These are phyloP conservation scores for Neurospora sp. DNA, from an alignment of 2,329 filamentous ascomycete genomes.

Conservation along the genomic window DNA sequence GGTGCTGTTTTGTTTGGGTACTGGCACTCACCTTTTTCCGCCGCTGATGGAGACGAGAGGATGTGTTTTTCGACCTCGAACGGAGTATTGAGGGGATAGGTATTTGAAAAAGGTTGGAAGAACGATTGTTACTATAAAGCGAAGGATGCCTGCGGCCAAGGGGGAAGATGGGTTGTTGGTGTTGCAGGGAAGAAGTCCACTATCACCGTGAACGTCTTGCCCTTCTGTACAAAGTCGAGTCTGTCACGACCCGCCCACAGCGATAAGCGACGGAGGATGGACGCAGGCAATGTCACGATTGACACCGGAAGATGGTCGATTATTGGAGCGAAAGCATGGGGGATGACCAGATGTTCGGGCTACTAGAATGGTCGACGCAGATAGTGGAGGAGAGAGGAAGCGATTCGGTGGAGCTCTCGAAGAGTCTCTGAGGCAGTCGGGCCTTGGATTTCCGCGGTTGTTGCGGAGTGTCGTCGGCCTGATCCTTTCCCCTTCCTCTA, in stretches of 20 bases:
- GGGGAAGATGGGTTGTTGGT: slow-evolving; percentile 29
- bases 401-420: background rate
- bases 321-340: slow-evolving; percentile 17
- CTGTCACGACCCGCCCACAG: slow-evolving; percentile 15
- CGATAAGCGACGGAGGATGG: slow-evolving; percentile 7
- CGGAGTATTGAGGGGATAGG: background rate
- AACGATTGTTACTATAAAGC: slow-evolving; percentile 24
- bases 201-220: slow-evolving; percentile 33
- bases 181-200: slow-evolving; percentile 31
- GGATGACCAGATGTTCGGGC: slow-evolving; percentile 2
- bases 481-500: background rate
- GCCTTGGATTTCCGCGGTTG: slow-evolving; percentile 2
- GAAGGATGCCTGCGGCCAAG: slow-evolving; percentile 49
- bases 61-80: background rate
- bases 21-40: background rate
- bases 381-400: slow-evolving; percentile 5
- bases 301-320: slow-evolving; percentile 14
- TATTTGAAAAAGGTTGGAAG: slow-evolving; percentile 5
- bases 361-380: slow-evolving; percentile 7
- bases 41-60: background rate
- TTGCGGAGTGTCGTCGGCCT: background rate
- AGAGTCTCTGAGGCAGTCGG: background rate
- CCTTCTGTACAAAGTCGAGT: slow-evolving; percentile 9
- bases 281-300: slow-evolving; percentile 13
- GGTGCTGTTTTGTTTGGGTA: background rate